Evolutionary conservation across 176 grass and related monocot genomes (phyloP), one percentile per base, ranked within the genome.

Genomic region (Oryza brachyantha): DNA sequence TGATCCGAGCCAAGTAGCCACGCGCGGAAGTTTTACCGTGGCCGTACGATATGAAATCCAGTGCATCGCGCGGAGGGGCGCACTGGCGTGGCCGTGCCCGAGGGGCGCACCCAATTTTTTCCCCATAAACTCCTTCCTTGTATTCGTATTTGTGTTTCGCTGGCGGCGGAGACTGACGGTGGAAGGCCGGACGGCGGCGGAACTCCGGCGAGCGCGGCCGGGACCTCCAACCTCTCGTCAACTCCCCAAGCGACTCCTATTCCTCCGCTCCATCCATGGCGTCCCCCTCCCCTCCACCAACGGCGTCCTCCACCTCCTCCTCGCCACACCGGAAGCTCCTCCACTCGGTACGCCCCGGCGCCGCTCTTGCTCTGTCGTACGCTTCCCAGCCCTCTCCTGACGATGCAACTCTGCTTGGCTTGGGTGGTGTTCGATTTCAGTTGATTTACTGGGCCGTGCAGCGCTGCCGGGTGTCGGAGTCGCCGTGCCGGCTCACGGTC

Each of bases 381-480:
- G 0, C 16, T 61, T 14, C 7, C 45, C 19, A 10, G 19, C 19
- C 38, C 68, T n/a, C 25, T 57, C 79, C 70, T 87, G 29, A 55
- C 46, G n/a, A n/a, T n/a, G n/a, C n/a, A n/a, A 25, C 1, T 16
- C 54, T 45, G 31, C 52, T 38, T 46, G 48, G 17, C 6, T 52
- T 52, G 5, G 17, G 6, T 8, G 17, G 6, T 8, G 48, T 52
- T 52, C 48, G 48, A n/a, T 81, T 87, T 74, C 74, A 91, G 92
- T 29, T 94, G 75, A 76, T 88, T 5, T 78, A 83, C 80, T 86
- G 19, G 79, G 73, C 92, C 29, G 78, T 94, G 63, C 88, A 88
- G 76, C 86, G 85, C 59, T 94, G 88, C 76, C 82, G 88, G 72
- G 81, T 84, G 74, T 88, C 92, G 58, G 92, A 84, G 59, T 86